phyloP scores from a whole-genome alignment of 257 asterid species.

The Rubia yunnanensis region DNA sequence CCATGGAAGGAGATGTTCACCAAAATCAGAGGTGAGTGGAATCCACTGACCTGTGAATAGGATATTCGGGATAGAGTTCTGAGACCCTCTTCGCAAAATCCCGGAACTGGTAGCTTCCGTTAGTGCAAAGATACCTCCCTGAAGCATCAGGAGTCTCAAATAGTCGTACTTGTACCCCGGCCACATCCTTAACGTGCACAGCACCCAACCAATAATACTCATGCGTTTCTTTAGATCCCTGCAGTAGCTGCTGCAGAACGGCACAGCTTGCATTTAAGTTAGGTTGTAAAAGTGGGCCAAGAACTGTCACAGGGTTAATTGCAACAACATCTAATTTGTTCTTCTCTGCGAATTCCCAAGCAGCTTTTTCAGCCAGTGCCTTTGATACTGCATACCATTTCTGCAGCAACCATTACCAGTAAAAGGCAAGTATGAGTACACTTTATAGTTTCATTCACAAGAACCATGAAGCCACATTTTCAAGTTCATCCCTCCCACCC shows the following conservation, averaged over 20 bases:
- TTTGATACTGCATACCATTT: constrained; percentile 93
- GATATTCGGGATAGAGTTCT: constrained; percentile 52
- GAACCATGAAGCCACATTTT: neutral
- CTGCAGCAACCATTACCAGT: constrained; percentile 24
- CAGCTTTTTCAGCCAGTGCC: constrained; percentile 73
- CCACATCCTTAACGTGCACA: constrained; percentile 86
- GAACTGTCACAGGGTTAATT: constrained; percentile 68
- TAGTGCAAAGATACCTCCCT: constrained; percentile 84
- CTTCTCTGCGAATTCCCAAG: constrained; percentile 69
- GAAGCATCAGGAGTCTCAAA: constrained; percentile 58
- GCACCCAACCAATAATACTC: constrained; percentile 89
- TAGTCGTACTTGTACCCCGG: constrained; percentile 57
- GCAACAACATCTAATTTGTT: constrained; percentile 62
- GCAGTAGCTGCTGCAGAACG: constrained; percentile 63
- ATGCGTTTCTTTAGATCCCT: constrained; percentile 70
- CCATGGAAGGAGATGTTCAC: too few species aligned
- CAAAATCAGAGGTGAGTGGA: too few species aligned
- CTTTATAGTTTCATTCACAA: too few species aligned
- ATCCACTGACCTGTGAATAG: constrained; percentile 61
- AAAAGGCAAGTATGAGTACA: neutral
- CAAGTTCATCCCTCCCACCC: neutral
- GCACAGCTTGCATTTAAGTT: constrained; percentile 82
- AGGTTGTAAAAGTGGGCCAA: constrained; percentile 68
- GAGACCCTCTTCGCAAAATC: constrained; percentile 63
- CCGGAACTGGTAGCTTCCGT: constrained; percentile 68